These are phyloP conservation scores for Plantago coronopus DNA, from an alignment of 305 asterid genomes.

Conservation along the genomic window DNA sequence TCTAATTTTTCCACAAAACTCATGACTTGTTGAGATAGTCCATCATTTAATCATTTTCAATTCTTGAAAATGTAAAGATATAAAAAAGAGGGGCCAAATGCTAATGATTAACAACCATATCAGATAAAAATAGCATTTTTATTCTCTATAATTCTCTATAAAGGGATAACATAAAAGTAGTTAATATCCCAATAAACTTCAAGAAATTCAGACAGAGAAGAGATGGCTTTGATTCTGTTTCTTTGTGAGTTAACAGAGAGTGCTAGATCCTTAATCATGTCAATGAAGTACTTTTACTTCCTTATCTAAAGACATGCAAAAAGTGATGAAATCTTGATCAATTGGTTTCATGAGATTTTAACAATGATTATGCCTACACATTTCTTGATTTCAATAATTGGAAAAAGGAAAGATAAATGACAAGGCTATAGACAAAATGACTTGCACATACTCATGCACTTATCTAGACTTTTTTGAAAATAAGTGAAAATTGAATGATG, in stretches of 20 bases:
- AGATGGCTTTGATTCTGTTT: constrained; percentile 26
- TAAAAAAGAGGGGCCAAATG: constrained; percentile 14
- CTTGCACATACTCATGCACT: no score
- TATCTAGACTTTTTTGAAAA: no score
- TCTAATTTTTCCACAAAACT: neutral
- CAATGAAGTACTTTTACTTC: constrained; percentile 17
- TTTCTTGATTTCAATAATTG: constrained; percentile 15
- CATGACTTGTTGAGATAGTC: neutral
- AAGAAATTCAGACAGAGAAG: constrained; percentile 31
- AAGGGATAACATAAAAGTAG: constrained; percentile 18
- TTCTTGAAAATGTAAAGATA: constrained; percentile 11
- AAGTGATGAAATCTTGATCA: constrained; percentile 36
- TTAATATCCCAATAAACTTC: constrained; percentile 17
- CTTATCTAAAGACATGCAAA: constrained; percentile 29
- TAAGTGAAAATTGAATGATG: neutral
- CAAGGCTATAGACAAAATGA: no score
- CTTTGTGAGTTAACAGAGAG: constrained; percentile 36
- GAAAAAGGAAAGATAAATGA: constrained; percentile 9
- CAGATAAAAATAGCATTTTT: neutral
- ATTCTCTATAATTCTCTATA: neutral
- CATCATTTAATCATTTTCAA: constrained; percentile 3
- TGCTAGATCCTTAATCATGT: constrained; percentile 35
- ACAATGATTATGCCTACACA: constrained; percentile 34
- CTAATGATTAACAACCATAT: constrained; percentile 25
- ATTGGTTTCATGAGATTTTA: constrained; percentile 32